Conservation (phyloP, 805 yeast species). For the Sugiyamaella valdiviana region DNA sequence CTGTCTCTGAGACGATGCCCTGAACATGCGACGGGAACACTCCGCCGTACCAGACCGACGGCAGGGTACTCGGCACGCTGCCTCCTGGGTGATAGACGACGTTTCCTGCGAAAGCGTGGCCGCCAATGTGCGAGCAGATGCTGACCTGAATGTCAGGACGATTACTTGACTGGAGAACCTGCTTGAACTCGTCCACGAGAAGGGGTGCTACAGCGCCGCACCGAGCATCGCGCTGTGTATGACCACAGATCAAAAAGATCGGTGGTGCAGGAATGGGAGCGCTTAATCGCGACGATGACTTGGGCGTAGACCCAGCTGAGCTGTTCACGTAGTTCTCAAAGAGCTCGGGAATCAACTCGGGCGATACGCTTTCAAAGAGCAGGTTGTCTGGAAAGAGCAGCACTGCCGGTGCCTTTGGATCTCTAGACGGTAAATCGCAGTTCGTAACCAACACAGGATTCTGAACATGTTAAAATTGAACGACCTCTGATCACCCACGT, state of each 20-base stretch:
- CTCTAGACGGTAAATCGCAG: slow-evolving; percentile 30
- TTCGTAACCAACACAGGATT: slow-evolving; percentile 50
- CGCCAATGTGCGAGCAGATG: slow-evolving; percentile 70
- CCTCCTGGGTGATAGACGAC: slow-evolving; percentile 45
- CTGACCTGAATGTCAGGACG: slow-evolving; percentile 42
- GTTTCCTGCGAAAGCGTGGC: slow-evolving; percentile 84
- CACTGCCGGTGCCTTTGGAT: slow-evolving; percentile 27
- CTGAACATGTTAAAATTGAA: slow-evolving; percentile 23
- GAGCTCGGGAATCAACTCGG: slow-evolving; percentile 29
- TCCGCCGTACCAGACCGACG: slow-evolving; percentile 69
- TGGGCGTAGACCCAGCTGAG: slow-evolving; percentile 8
- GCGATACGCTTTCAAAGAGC: slow-evolving; percentile 20
- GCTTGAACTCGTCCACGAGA: slow-evolving; percentile 44
- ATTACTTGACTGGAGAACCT: slow-evolving; percentile 31
- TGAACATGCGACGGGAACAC: slow-evolving; percentile 63
- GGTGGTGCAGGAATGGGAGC: slow-evolving; percentile 10
- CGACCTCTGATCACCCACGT: not conserved
- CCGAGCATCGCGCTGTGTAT: slow-evolving; percentile 52
- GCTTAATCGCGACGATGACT: not conserved
- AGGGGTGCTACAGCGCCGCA: slow-evolving; percentile 67
- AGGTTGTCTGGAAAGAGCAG: slow-evolving; percentile 51
- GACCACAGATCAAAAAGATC: slow-evolving; percentile 59
- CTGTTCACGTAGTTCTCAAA: slow-evolving; percentile 37
- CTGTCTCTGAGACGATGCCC: slow-evolving; percentile 53
- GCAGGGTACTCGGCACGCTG: slow-evolving; percentile 23